These are phyloP conservation scores for Fusarium ambrosium DNA, from an alignment of 2,329 filamentous ascomycete species.

Conservation along the genomic window DNA sequence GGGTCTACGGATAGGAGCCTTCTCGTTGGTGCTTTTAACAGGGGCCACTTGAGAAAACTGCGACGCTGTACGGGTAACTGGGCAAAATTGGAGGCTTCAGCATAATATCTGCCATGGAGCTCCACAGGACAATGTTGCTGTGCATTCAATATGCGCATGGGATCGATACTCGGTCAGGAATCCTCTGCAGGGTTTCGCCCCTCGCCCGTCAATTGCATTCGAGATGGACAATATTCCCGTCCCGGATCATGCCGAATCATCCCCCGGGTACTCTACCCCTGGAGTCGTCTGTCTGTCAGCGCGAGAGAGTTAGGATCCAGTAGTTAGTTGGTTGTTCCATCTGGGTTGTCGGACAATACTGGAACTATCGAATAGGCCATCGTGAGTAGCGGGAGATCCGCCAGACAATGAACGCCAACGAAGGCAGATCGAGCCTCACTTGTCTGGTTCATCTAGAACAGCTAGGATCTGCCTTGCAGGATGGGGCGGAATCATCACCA, in stretches of 20 bases:
- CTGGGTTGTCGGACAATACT: not conserved
- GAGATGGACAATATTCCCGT: not conserved
- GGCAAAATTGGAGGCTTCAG: slow-evolving; percentile 4
- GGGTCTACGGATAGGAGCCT: slow-evolving; percentile 25
- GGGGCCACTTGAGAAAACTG: slow-evolving; percentile 17
- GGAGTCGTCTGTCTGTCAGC: not conserved
- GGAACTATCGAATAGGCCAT: not conserved
- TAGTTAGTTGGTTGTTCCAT: not conserved
- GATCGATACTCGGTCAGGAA: slow-evolving; percentile 16
- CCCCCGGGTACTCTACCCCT: not conserved
- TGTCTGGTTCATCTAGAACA: slow-evolving; percentile 26
- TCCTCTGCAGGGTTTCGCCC: slow-evolving; percentile 4
- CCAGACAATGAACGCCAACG: slow-evolving; percentile 1
- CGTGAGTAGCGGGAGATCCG: slow-evolving; percentile 13
- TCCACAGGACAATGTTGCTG: slow-evolving; percentile 15
- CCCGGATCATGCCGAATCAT: slow-evolving; percentile 1
- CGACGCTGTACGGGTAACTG: slow-evolving; percentile 19
- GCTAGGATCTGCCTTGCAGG: slow-evolving; percentile 40
- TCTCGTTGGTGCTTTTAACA: slow-evolving; percentile 18
- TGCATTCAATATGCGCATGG: slow-evolving; percentile 25
- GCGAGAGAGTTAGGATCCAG: not conserved
- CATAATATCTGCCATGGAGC: slow-evolving; percentile 19
- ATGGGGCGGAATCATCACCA: slow-evolving; percentile 23
- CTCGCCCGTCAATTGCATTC: not conserved
- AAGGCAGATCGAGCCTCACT: slow-evolving; percentile 33